Evolutionary conservation across 345 rosid genomes (phyloP).

Genomic region (Sisymbrium irio): DNA sequence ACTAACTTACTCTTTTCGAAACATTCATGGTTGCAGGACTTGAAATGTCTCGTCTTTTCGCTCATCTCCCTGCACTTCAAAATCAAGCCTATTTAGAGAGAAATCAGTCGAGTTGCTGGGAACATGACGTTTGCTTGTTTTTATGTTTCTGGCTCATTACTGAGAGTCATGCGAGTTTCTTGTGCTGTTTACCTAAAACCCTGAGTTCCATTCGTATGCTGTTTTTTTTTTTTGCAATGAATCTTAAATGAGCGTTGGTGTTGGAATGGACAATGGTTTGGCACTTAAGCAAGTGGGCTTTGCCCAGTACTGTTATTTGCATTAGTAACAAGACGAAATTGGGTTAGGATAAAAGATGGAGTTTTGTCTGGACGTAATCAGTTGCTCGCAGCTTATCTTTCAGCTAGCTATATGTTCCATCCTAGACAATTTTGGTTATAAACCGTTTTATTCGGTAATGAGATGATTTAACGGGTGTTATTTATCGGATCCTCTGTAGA

Average conservation of each 20-base stretch:
- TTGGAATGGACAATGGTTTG: neutral
- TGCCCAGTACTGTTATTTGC: neutral
- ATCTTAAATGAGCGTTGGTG: conserved; percentile 13
- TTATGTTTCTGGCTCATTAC: conserved; percentile 11
- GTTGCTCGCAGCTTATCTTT: neutral
- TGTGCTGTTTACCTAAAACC: conserved; percentile 23
- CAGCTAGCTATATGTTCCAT: neutral
- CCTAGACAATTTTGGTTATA: too few relatives aligned
- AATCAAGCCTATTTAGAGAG: conserved; percentile 87
- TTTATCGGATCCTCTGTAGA: too few relatives aligned
- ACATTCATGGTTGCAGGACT: conserved; percentile 67
- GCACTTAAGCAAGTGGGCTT: neutral
- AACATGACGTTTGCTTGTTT: conserved; percentile 7
- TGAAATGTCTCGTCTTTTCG: conserved; percentile 97
- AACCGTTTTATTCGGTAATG: too few relatives aligned
- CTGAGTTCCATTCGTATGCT: conserved; percentile 18
- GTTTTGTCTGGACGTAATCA: neutral
- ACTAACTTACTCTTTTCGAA: neutral
- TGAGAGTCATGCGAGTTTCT: conserved; percentile 18
- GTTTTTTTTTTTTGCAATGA: conserved; percentile 1
- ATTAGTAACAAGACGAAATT: neutral
- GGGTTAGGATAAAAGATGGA: neutral
- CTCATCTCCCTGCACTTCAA: conserved; percentile 99
- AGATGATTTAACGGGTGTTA: too few relatives aligned
- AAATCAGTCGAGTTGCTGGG: neutral